A percentile compares a stretch with the other conserved stretches of the same genome.
Evolutionary conservation across 2,329 filamentous ascomycete genomes (phyloP).

Genomic region (Colletotrichum sp.): DNA sequence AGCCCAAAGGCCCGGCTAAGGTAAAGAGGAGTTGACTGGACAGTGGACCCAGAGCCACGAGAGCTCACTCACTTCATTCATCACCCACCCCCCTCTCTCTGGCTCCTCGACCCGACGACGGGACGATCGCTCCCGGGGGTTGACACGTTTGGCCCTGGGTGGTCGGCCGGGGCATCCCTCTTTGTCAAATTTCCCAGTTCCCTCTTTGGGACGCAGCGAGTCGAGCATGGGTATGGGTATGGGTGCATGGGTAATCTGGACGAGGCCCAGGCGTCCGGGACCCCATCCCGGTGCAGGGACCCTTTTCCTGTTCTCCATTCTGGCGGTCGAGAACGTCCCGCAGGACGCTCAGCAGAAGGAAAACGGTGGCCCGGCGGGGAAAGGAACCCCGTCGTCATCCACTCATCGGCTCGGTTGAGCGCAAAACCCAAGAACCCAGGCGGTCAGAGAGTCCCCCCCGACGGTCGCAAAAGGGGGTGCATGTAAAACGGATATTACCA

Average conservation of each 20-base stretch:
- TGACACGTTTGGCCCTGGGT: constrained; percentile 4
- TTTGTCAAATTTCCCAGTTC: not conserved
- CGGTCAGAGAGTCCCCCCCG: not conserved
- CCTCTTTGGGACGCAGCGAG: not conserved
- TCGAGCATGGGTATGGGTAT: not conserved
- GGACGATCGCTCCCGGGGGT: constrained; percentile 18
- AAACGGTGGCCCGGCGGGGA: not conserved
- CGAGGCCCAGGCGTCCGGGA: constrained; percentile 5
- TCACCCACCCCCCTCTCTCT: not conserved
- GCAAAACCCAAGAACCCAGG: not conserved
- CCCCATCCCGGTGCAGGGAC: constrained; percentile 1
- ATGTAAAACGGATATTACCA: not conserved
- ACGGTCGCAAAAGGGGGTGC: not conserved
- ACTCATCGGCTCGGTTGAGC: not conserved
- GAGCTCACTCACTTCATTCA: not conserved
- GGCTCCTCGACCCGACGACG: not conserved
- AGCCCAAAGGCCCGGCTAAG: not conserved
- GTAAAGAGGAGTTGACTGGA: not conserved
- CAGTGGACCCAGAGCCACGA: not conserved
- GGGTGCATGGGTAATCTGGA: not conserved
- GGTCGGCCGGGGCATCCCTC: constrained; percentile 5
- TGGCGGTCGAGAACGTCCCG: constrained; percentile 1
- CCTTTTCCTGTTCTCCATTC: not conserved
- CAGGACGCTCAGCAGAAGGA: not conserved
- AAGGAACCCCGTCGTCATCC: not conserved